Evolutionary conservation across 2,329 filamentous ascomycete genomes (phyloP).

Genomic region (Diaporthe sp.): DNA sequence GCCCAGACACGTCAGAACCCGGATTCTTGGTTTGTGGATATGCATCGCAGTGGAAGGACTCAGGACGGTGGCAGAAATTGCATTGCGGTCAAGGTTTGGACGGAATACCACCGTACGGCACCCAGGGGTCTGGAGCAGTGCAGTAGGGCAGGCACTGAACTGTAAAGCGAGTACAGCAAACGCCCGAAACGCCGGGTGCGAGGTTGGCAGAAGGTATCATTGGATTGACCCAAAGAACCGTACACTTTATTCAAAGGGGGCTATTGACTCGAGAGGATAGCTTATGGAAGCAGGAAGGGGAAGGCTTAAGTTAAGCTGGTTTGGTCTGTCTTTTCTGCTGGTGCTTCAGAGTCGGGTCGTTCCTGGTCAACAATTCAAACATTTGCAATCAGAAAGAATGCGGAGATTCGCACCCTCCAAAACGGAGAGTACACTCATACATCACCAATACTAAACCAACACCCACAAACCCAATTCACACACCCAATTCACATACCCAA

Average conservation of each 20-base stretch:
- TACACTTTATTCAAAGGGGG: background rate
- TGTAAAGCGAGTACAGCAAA: background rate
- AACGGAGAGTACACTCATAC: too few relatives aligned
- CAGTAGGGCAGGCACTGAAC: background rate
- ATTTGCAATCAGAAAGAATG: background rate
- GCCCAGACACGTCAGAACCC: background rate
- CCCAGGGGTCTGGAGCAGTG: background rate
- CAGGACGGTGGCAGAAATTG: background rate
- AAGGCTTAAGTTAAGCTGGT: background rate
- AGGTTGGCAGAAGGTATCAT: background rate
- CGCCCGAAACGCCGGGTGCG: too few relatives aligned
- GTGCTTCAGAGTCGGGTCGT: background rate
- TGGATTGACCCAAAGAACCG: background rate
- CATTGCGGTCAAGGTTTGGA: slow-evolving; percentile 6
- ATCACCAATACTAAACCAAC: too few relatives aligned
- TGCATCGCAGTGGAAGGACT: background rate
- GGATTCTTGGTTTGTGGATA: background rate
- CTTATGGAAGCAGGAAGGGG: background rate
- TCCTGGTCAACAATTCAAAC: background rate
- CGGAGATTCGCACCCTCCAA: too few relatives aligned
- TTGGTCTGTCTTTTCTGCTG: background rate
- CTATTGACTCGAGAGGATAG: too few relatives aligned
- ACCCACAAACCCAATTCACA: too few relatives aligned
- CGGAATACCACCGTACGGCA: background rate
- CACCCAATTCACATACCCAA: too few relatives aligned